Evolutionary conservation across 805 yeast species (phyloP), one percentile per base, ranked within the genome.

Genomic region (Candida chauliodis): DNA sequence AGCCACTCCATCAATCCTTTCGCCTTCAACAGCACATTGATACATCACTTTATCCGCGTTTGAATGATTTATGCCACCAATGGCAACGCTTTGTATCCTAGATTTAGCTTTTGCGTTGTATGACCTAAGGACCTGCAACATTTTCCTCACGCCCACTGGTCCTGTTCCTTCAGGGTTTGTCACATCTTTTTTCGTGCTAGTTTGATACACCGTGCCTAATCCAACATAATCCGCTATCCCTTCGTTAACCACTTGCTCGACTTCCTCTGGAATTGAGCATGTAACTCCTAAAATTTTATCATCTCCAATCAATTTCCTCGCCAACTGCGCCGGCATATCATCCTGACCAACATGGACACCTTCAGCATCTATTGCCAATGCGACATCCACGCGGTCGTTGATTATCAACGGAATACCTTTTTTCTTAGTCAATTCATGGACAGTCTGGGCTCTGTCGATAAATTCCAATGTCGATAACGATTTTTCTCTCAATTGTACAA

Each of bases 271-370:
- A 22, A 71, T 68, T 6, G 82, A 73, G 18, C 87, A 83, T 28
- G 90, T 79, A 41, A 90, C 79, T 1, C 97, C 97, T 32, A 89
- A 55, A 42, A 89, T 79, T 60, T 83, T 87, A 40, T 76, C 71
- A 0, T 81, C 76, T 0, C 96, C 96, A 9, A 88, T 58, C 22
- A 87, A 52, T 49, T 65, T 52, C 25, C 96, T 61, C 1, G 78
- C 93, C 26, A 71, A 49, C 1, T 50, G 50, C 1, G 78, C 78
- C 8, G 75, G 73, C 86, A 89, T 85, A 54, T 89, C 97, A 37
- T 81, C 89, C 57, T 89, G 96, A 0, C 97, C 97, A 15, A 89
- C 86, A 63, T 89, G 97, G 7, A 90, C 82, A 24, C 95, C 95
- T 46, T 87, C 96, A 2, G 95, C 95, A 48, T 76, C 93, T 40